Evolutionary conservation across 495 filamentous ascomycete species (phyloP).

Genomic region (Aspergillus nanangensis): DNA sequence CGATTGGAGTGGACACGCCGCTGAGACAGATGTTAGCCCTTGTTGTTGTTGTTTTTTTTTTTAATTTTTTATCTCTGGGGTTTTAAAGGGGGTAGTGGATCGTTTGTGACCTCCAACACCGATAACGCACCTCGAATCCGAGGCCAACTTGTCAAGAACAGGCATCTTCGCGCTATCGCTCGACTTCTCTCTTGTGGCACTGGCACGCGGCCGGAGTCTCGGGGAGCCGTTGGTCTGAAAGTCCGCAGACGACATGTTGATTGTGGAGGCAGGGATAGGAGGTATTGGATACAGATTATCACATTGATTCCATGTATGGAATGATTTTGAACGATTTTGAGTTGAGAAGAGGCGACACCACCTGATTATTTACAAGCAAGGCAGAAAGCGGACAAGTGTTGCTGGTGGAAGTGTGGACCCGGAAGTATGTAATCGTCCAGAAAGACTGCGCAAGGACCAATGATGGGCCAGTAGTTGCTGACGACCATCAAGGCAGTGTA

Average conservation of each 20-base stretch:
- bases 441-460: too few relatives aligned
- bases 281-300: too few relatives aligned
- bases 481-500: too few relatives aligned
- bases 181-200: conserved; percentile 18
- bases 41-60: too few relatives aligned
- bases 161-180: conserved; percentile 19
- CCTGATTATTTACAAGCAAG: not conserved
- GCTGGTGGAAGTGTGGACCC: too few relatives aligned
- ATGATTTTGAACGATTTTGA: not conserved
- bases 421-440: too few relatives aligned
- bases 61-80: too few relatives aligned
- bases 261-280: conserved; percentile 2
- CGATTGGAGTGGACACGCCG: conserved; percentile 83
- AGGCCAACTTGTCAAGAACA: conserved; percentile 20
- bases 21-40: conserved; percentile 41
- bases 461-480: too few relatives aligned
- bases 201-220: conserved; percentile 28
- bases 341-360: not conserved
- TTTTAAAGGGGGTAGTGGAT: too few relatives aligned
- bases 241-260: conserved; percentile 34
- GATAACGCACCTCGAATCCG: conserved; percentile 30
- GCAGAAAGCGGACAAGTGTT: not conserved
- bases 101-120: too few relatives aligned
- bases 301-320: conserved; percentile 17
- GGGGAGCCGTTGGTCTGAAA: conserved; percentile 22